Evolutionary conservation across 768 basidiomycete species (phyloP).

Genomic region (Leccinum broughii): DNA sequence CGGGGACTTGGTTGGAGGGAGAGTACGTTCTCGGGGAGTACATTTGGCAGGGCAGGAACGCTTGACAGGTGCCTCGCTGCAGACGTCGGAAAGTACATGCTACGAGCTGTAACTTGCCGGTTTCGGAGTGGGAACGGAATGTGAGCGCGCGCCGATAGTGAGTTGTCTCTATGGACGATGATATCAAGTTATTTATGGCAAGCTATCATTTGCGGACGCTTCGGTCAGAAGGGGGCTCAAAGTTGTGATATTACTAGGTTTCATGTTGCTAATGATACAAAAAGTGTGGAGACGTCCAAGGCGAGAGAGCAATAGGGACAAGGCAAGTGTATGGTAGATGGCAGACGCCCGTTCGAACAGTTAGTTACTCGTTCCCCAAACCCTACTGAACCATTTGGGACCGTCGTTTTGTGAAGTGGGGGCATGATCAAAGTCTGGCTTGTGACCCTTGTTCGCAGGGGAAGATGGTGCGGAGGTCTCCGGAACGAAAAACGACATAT

Average conservation of each 20-base stretch:
- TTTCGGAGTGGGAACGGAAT: background rate
- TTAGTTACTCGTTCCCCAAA: slow-evolving; percentile 26
- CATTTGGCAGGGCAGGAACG: slow-evolving; percentile 65
- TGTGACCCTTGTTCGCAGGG: slow-evolving; percentile 15
- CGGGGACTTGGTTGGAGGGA: slow-evolving; percentile 63
- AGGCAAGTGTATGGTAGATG: slow-evolving; percentile 20
- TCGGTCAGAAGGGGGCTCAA: slow-evolving; percentile 1
- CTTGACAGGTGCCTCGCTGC: slow-evolving; percentile 73
- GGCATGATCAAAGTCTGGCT: slow-evolving; percentile 16
- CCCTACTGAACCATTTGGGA: slow-evolving; percentile 25
- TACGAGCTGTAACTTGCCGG: too few species aligned
- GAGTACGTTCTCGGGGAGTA: slow-evolving; percentile 58
- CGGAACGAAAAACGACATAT: slow-evolving; percentile 30
- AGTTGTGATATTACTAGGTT: slow-evolving; percentile 18
- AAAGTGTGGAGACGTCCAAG: slow-evolving; percentile 16
- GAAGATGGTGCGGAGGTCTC: slow-evolving; percentile 21
- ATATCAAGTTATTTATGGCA: slow-evolving; percentile 2
- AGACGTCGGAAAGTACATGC: slow-evolving; percentile 86
- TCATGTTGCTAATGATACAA: slow-evolving; percentile 37
- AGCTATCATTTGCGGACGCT: too few species aligned
- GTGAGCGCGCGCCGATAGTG: background rate
- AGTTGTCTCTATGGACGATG: slow-evolving; percentile 3
- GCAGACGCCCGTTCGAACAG: background rate
- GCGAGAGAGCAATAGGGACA: slow-evolving; percentile 11
- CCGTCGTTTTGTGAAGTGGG: slow-evolving; percentile 14